Evolutionary conservation across 2,329 filamentous ascomycete genomes (phyloP), one percentile per base, ranked within the genome.

Genomic region (Stagonosporopsis chrysanthemi): DNA sequence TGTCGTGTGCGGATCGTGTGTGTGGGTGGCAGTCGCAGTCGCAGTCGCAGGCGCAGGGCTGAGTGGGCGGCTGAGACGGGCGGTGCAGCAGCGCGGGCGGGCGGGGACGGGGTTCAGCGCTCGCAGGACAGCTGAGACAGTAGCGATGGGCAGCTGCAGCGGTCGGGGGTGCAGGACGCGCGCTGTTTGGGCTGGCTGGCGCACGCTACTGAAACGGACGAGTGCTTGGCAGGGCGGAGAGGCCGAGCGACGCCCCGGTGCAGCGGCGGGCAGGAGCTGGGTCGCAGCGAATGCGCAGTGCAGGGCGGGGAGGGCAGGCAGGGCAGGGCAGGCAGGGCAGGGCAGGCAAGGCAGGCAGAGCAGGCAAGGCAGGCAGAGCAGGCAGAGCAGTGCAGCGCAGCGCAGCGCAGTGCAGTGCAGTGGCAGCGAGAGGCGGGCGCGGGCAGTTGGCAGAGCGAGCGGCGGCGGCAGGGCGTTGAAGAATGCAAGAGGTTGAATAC

Each of bases 31-130:
- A 12, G 28, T 31, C 5, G 28, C 28, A 11, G 28, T 31, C 7
- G 28, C 26, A 28, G 26, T 28, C 47, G 47, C 47, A 61, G 47
- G 54, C 45, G 64, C 59, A 65, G 61, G 63, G 65, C 63, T 62
- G 63, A 31, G 28, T 12, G 28, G 28, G 28, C 28, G 63, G 63
- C 56, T 74, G 72, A 74, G 72, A 75, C 72, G 47, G 24, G 58
- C 28, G 54, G 54, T 69, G 69, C 67, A 51, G 69, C 69, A 68
- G 53, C 46, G 41, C 58, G 43, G 43, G 56, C 36, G 23, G 40
- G 55, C 48, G 46, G n/a, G n/a, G n/a, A n/a, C n/a, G 46, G 28
- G 38, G 56, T 42, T 45, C 61, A 52, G 63, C 29, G 41, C 38
- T 31, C 28, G 28, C 26, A 36, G 41, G 41, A 51, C 42, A 43